Conservation (phyloP, 495 filamentous ascomycete genomes). For the Jackrogersella minutella region DNA sequence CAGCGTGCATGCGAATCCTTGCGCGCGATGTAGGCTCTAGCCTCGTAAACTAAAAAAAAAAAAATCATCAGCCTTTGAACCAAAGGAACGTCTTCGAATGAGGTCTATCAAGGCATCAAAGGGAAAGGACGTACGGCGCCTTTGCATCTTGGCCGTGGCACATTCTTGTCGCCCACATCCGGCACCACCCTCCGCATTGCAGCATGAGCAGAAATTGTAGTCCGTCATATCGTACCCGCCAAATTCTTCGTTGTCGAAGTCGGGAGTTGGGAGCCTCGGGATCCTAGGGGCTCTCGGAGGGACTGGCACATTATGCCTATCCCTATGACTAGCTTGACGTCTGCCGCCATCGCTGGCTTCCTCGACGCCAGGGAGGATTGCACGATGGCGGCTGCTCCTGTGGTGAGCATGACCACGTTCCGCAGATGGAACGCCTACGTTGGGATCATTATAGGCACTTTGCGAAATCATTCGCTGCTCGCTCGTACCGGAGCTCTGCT, state of each 20-base stretch:
- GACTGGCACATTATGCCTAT: conserved; percentile 12
- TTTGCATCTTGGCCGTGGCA: conserved; percentile 36
- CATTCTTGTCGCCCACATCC: not conserved
- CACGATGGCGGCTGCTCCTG: not conserved
- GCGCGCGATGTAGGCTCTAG: conserved; percentile 15
- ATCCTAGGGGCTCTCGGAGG: conserved; percentile 39
- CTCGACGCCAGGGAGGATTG: not conserved
- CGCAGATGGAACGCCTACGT: not conserved
- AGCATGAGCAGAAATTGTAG: conserved; percentile 39
- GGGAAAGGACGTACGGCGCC: conserved; percentile 27
- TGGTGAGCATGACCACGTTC: not conserved
- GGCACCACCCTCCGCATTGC: not conserved
- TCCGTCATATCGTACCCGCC: not conserved
- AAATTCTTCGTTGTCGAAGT: conserved; percentile 31
- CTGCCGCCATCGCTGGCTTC: not conserved
- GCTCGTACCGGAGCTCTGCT: not conserved
- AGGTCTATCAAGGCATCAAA: not conserved
- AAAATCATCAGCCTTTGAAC: conserved; percentile 1
- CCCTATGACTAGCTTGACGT: not conserved
- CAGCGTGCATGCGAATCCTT: not conserved
- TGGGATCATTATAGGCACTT: conserved; percentile 1
- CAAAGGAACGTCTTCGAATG: not conserved
- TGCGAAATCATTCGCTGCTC: not conserved
- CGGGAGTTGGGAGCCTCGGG: conserved; percentile 43
- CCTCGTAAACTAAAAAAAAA: conserved; percentile 20